phyloP scores from a whole-genome alignment of 257 asterid species.

The Petunia axillaris region DNA sequence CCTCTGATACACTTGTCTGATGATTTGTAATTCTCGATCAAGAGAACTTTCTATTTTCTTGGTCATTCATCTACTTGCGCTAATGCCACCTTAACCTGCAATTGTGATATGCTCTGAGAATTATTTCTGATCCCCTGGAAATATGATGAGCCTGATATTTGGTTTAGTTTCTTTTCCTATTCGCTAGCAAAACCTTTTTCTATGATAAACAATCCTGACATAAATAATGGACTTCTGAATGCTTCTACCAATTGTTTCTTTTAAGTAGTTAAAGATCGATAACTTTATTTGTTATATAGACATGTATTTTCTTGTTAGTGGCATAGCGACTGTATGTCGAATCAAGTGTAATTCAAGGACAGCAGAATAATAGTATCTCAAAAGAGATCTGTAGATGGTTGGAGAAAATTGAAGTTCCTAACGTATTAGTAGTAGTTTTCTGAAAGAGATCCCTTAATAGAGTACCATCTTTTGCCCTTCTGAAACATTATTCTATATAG shows the following conservation, averaged over 20 bases:
- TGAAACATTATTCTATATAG: background rate
- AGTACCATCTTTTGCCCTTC: background rate
- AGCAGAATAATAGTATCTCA: background rate
- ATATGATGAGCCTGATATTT: background rate
- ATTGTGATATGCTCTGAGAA: background rate
- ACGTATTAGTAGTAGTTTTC: background rate
- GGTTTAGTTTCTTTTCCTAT: background rate
- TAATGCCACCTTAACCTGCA: background rate
- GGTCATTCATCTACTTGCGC: background rate
- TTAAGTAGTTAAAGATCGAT: background rate
- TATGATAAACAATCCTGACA: background rate
- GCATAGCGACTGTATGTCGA: background rate
- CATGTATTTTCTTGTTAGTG: background rate
- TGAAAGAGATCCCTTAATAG: background rate
- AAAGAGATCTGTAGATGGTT: background rate
- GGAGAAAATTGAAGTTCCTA: background rate
- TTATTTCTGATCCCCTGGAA: background rate
- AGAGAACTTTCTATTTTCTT: background rate
- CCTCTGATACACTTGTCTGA: background rate
- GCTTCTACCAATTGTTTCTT: background rate
- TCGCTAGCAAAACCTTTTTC: background rate
- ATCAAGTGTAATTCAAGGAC: slow-evolving; percentile 7
- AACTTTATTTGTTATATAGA: background rate
- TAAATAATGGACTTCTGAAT: background rate
- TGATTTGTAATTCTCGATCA: background rate